phyloP scores from a whole-genome alignment of 225 moss, liverwort and hornwort species.

The Climacium dendroides region DNA sequence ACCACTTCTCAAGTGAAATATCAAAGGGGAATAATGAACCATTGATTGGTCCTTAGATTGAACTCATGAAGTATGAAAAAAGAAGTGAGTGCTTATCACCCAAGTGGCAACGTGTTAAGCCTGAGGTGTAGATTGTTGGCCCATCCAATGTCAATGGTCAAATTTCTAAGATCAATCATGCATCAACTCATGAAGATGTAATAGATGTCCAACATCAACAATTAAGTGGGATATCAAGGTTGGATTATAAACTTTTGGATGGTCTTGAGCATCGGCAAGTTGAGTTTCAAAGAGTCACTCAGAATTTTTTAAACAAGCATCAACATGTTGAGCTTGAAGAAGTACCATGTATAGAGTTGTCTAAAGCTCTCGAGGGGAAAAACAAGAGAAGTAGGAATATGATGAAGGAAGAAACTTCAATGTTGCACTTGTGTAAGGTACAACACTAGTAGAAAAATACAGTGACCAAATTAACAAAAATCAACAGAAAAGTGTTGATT shows the following conservation, averaged over 20 bases:
- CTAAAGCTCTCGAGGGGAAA: accelerated
- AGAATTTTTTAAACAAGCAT: accelerated
- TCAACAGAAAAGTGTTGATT: no score
- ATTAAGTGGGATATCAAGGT: accelerated
- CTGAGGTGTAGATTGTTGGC: accelerated
- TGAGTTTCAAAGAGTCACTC: background rate
- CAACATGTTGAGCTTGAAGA: no score
- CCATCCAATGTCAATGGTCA: no score
- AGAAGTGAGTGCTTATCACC: background rate
- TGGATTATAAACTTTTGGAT: background rate
- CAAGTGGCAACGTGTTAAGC: no score
- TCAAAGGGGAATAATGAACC: background rate
- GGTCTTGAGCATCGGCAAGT: background rate
- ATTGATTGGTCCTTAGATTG: background rate
- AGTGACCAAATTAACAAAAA: no score
- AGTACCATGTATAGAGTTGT: background rate
- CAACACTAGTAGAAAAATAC: no score
- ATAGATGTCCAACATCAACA: background rate
- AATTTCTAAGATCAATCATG: background rate
- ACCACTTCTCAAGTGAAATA: accelerated
- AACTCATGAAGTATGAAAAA: background rate
- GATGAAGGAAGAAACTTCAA: background rate
- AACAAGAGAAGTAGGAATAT: background rate
- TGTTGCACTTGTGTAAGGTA: background rate
- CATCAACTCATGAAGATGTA: background rate